A percentile compares a stretch with the other conserved stretches of the same genome.
phyloP scores from a whole-genome alignment of 2,329 filamentous ascomycete species.

The Fusarium aywerte region DNA sequence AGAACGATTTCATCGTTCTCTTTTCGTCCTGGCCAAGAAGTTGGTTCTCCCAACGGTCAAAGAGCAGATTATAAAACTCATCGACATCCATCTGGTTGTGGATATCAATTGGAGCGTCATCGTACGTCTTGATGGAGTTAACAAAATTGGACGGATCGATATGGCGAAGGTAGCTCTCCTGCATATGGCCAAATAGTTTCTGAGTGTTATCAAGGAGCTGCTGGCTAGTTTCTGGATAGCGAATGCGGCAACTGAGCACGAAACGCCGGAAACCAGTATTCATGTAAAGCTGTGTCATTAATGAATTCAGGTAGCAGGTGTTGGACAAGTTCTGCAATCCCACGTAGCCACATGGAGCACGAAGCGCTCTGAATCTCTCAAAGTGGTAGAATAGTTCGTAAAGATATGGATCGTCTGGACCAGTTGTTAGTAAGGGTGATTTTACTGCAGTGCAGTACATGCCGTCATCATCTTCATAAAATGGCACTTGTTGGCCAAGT shows the following conservation, averaged over 20 bases:
- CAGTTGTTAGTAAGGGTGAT: slow-evolving; percentile 19
- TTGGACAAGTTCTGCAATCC: slow-evolving; percentile 93
- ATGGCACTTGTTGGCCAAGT: slow-evolving; percentile 51
- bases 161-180: slow-evolving; percentile 79
- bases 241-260: slow-evolving; percentile 73
- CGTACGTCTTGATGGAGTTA: slow-evolving; percentile 81
- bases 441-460: slow-evolving; percentile 38
- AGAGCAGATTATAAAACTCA: slow-evolving; percentile 94
- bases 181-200: slow-evolving; percentile 84
- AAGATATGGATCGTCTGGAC: slow-evolving; percentile 61
- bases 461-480: slow-evolving; percentile 54
- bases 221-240: slow-evolving; percentile 67
- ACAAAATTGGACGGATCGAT: slow-evolving; percentile 80
- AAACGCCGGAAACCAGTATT: slow-evolving; percentile 88
- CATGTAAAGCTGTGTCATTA: slow-evolving; percentile 96
- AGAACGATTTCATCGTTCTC: slow-evolving; percentile 81
- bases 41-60: slow-evolving; percentile 90
- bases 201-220: slow-evolving; percentile 81
- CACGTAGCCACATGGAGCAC: slow-evolving; percentile 82
- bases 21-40: slow-evolving; percentile 75
- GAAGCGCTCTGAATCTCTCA: slow-evolving; percentile 74
- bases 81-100: slow-evolving; percentile 97
- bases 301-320: slow-evolving; percentile 96
- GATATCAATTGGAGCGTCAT: slow-evolving; percentile 85
- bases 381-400: slow-evolving; percentile 71